Percentiles rank a stretch among this genome's conserved stretches.
These are phyloP conservation scores for Pseudopyrenochaeta lycopersici DNA, from an alignment of 2,329 filamentous ascomycete species.

Conservation along the genomic window DNA sequence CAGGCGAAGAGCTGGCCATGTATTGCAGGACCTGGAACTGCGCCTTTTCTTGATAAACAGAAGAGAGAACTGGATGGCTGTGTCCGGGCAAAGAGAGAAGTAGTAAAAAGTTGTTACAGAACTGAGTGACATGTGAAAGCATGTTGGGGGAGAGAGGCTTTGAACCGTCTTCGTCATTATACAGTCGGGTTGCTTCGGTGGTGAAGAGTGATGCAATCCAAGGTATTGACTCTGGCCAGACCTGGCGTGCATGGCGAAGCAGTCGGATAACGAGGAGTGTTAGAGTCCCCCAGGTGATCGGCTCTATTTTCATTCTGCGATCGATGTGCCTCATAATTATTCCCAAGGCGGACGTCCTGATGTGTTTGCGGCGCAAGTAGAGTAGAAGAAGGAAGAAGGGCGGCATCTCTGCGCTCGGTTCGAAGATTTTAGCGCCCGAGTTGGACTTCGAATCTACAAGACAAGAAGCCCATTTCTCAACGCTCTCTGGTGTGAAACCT, in stretches of 20 bases:
- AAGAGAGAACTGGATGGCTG: conserved; percentile 59
- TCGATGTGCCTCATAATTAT: conserved; percentile 36
- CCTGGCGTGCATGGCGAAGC: conserved; percentile 39
- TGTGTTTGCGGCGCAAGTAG: conserved; percentile 41
- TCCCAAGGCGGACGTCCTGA: conserved; percentile 29
- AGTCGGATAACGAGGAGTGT: conserved; percentile 36
- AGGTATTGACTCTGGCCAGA: conserved; percentile 43
- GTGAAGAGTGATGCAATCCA: conserved; percentile 41
- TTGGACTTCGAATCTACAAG: conserved; percentile 27
- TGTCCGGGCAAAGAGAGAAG: conserved; percentile 59
- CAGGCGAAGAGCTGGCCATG: conserved; percentile 65
- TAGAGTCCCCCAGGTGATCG: conserved; percentile 31
- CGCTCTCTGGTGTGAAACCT: conserved; percentile 22
- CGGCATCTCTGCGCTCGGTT: conserved; percentile 13
- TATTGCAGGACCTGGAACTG: conserved; percentile 65
- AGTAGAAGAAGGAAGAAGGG: conserved; percentile 44
- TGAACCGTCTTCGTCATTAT: background rate
- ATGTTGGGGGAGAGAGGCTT: conserved; percentile 5
- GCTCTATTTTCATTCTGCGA: conserved; percentile 18
- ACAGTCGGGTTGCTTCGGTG: conserved; percentile 30
- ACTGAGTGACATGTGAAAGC: conserved; percentile 42
- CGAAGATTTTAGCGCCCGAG: conserved; percentile 29
- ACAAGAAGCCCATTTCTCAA: conserved; percentile 36
- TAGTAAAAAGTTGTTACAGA: conserved; percentile 60
- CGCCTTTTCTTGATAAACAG: conserved; percentile 62